These are phyloP conservation scores for Apophysomyces trapeziformis DNA, from an alignment of 371 early-diverging fungal species.

Conservation along the genomic window DNA sequence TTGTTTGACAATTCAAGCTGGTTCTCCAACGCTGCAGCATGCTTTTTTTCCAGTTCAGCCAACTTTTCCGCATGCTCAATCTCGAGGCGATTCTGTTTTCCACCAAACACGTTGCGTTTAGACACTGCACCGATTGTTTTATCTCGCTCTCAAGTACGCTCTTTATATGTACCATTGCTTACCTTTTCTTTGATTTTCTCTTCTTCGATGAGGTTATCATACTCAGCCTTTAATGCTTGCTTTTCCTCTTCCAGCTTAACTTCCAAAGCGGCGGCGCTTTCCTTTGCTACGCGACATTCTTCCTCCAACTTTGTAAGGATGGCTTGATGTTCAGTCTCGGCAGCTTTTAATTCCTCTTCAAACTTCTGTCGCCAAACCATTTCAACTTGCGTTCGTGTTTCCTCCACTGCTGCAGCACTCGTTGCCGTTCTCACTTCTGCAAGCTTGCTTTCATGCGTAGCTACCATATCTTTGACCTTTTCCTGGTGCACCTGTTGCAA, in stretches of 20 bases:
- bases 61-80: constrained; percentile 12
- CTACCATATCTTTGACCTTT: constrained; percentile 15
- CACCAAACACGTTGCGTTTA: not conserved
- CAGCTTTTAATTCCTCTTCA: constrained; percentile 12
- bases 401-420: constrained; percentile 15
- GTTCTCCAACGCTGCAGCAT: constrained; percentile 22
- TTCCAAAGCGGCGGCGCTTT: constrained; percentile 5
- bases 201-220: constrained; percentile 17
- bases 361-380: constrained; percentile 19
- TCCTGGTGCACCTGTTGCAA: constrained; percentile 21
- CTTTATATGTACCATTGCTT: not conserved
- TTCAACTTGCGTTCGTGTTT: constrained; percentile 20
- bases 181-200: constrained; percentile 14
- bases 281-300: constrained; percentile 9
- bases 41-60: constrained; percentile 15
- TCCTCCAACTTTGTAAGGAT: constrained; percentile 12
- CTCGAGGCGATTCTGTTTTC: constrained; percentile 14
- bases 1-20: not conserved
- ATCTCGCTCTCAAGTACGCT: no score
- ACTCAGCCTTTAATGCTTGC: constrained; percentile 14
- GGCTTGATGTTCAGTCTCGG: constrained; percentile 12
- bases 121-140: not conserved
- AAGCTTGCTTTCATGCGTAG: constrained; percentile 22
- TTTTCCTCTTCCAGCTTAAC: constrained; percentile 14
- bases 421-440: constrained; percentile 20